Conservation (phyloP, 768 basidiomycete species). For the Austroboletus festivus region DNA sequence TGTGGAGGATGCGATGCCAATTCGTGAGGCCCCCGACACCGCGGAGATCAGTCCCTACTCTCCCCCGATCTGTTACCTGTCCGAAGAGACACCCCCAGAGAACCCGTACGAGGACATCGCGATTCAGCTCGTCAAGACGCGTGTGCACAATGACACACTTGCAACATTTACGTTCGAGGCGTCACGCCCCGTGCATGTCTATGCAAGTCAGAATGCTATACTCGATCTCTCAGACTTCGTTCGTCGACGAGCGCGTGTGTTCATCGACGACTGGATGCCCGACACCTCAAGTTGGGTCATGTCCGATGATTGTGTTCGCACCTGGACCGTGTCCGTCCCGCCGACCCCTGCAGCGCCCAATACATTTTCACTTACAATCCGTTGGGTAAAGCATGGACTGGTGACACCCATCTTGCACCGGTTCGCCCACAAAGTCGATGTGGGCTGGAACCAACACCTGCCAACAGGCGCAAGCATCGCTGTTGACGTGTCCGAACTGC, state of each 20-base stretch:
- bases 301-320: constrained; percentile 62
- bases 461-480: not conserved
- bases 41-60: constrained; percentile 49
- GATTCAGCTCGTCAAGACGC: constrained; percentile 23
- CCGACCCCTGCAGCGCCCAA: constrained; percentile 11
- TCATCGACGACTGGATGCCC: constrained; percentile 37
- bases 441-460: not conserved
- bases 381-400: constrained; percentile 48
- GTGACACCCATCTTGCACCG: constrained; percentile 56
- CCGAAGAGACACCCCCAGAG: constrained; percentile 40
- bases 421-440: constrained; percentile 30
- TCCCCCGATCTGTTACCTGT: constrained; percentile 51
- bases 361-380: constrained; percentile 49
- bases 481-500: constrained; percentile 29
- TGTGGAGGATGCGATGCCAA: constrained; percentile 52
- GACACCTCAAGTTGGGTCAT: constrained; percentile 34
- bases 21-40: constrained; percentile 39
- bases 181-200: constrained; percentile 25
- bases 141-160: constrained; percentile 33
- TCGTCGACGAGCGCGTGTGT: constrained; percentile 35
- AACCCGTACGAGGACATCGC: constrained; percentile 30
- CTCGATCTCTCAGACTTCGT: constrained; percentile 53
- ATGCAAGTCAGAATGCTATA: constrained; percentile 50
- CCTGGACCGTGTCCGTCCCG: constrained; percentile 54
- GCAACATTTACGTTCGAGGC: constrained; percentile 53